A percentile compares a stretch with the other conserved stretches of the same genome.
These are phyloP conservation scores for Pythium coloratum DNA, from an alignment of 352 stramenopile species.

Conservation along the genomic window DNA sequence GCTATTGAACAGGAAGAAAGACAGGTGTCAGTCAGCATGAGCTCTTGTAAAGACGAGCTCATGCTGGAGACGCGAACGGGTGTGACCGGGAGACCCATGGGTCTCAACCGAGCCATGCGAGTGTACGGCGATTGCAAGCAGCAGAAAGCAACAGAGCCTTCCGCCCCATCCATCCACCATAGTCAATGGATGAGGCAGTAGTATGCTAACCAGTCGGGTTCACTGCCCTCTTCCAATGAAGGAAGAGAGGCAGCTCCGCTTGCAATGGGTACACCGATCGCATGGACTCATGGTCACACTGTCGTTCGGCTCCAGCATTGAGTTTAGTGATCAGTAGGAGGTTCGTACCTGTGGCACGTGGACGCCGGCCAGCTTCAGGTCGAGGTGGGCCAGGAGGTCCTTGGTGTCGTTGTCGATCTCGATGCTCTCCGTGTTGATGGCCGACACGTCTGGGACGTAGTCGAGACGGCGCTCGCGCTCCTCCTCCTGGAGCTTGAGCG, in stretches of 20 bases:
- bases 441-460: constrained; percentile 98
- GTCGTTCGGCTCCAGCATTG: constrained; percentile 85
- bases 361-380: constrained; percentile 92
- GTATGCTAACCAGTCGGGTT: constrained; percentile 18
- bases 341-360: constrained; percentile 84
- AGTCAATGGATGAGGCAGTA: constrained; percentile 11
- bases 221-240: constrained; percentile 10
- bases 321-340: constrained; percentile 12
- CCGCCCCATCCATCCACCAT: not conserved
- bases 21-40: constrained; percentile 45
- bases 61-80: constrained; percentile 6
- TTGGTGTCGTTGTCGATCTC: constrained; percentile 99
- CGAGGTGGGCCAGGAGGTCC: constrained; percentile 96
- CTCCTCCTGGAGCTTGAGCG: constrained; percentile 99
- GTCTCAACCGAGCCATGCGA: not conserved
- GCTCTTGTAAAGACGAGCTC: constrained; percentile 15
- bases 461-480: constrained; percentile 99
- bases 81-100: not conserved
- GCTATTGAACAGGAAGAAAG: constrained; percentile 33
- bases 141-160: not conserved
- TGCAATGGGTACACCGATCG: constrained; percentile 70
- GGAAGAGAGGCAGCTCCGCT: constrained; percentile 21
- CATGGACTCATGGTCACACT: not conserved
- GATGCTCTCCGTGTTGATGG: constrained; percentile 93
- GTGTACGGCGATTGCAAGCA: constrained; percentile 25